phyloP scores from a whole-genome alignment of 177 flowering plant genomes.

The Vitis hybrid region DNA sequence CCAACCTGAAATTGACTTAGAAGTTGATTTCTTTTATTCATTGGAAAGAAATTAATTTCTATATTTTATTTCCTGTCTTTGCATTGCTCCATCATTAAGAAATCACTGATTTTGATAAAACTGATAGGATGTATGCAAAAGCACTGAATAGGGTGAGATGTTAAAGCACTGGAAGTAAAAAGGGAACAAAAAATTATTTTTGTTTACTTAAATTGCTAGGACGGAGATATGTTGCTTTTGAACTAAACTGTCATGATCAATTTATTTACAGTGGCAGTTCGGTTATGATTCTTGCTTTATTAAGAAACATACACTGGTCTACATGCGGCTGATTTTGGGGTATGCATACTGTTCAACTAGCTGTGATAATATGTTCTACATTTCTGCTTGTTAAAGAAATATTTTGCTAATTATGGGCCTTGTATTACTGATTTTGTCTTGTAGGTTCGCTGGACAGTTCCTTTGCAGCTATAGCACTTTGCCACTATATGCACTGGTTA shows the following conservation, averaged over 20 bases:
- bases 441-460: conserved; percentile 92
- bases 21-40: too few relatives aligned
- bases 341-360: conserved; percentile 23
- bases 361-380: neutral
- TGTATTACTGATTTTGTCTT: conserved; percentile 1
- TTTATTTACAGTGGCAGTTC: conserved; percentile 85
- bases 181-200: neutral
- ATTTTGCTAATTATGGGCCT: neutral
- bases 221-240: neutral
- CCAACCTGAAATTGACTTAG: neutral
- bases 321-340: conserved; percentile 82
- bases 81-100: neutral
- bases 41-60: neutral
- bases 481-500: conserved; percentile 93
- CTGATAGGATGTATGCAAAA: neutral
- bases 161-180: neutral
- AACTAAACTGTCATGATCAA: conserved; percentile 7
- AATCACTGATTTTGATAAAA: neutral
- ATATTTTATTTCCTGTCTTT: neutral
- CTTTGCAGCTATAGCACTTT: conserved; percentile 98
- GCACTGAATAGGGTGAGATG: neutral
- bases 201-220: neutral
- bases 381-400: neutral
- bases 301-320: conserved; percentile 71
- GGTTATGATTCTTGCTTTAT: conserved; percentile 96